Percentiles rank a stretch among this genome's conserved stretches.
These are phyloP conservation scores for Pelargonium myrrhifolium DNA, from an alignment of 441 rosid species.

Conservation along the genomic window DNA sequence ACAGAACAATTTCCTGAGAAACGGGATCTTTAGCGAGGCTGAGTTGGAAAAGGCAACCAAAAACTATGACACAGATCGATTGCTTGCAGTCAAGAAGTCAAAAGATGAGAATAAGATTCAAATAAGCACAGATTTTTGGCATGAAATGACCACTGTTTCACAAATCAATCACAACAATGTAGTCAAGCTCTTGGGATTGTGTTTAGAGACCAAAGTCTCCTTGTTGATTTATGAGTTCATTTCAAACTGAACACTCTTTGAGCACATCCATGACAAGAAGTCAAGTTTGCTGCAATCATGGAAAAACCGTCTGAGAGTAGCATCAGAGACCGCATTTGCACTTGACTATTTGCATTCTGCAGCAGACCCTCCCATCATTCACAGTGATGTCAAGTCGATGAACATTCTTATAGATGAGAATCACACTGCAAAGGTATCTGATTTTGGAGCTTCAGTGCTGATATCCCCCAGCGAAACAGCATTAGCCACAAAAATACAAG, in stretches of 20 bases:
- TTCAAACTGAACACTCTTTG: conserved; percentile 21
- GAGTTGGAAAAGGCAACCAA: conserved; percentile 23
- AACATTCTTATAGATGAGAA: conserved; percentile 14
- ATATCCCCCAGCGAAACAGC: conserved; percentile 18
- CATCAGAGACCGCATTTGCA: conserved; percentile 14
- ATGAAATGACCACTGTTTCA: neutral
- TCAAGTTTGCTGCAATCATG: conserved; percentile 9
- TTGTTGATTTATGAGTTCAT: conserved; percentile 23
- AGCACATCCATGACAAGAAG: conserved; percentile 18
- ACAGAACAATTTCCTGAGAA: conserved; percentile 16
- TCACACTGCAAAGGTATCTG: conserved; percentile 15
- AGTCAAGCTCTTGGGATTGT: conserved; percentile 20
- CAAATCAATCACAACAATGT: conserved; percentile 26
- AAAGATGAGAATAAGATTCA: too few species aligned
- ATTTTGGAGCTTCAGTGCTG: conserved; percentile 30
- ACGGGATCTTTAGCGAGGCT: conserved; percentile 21
- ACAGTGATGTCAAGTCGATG: conserved; percentile 10
- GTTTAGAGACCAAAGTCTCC: conserved; percentile 26
- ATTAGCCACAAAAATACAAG: conserved; percentile 17
- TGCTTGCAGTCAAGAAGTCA: neutral
- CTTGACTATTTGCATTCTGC: conserved; percentile 15
- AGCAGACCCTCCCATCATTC: conserved; percentile 15
- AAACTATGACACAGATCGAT: conserved; percentile 6
- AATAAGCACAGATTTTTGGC: too few species aligned
- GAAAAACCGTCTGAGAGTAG: conserved; percentile 17